Percentiles rank a stretch among this genome's conserved stretches.
Conservation (phyloP, 179 eudicot genomes). For the Beta lomatogona region DNA sequence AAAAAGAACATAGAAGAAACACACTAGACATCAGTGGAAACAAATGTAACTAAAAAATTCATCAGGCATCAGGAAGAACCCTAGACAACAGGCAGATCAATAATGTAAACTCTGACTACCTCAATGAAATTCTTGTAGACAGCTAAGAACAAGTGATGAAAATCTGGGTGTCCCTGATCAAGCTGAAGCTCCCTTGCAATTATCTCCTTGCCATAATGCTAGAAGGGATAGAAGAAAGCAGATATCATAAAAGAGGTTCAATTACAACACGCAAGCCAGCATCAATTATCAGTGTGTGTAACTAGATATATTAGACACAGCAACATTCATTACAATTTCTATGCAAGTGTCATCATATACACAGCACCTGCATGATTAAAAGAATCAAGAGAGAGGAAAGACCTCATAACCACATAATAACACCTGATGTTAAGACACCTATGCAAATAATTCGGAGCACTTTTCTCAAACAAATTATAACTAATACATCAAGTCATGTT, state of each 20-base stretch:
- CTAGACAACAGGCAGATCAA: neutral
- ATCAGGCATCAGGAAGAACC: neutral
- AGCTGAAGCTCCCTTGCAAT: slow-evolving; percentile 84
- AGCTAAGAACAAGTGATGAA: slow-evolving; percentile 62
- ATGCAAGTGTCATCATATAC: neutral
- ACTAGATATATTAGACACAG: neutral
- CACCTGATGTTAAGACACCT: neutral
- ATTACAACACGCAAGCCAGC: neutral
- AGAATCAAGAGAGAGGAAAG: neutral
- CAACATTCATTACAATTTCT: neutral
- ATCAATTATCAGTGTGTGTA: neutral
- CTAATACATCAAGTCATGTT: neutral
- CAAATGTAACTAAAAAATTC: neutral
- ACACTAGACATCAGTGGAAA: too few relatives aligned
- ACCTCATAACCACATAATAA: slow-evolving; percentile 1
- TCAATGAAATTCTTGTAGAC: slow-evolving; percentile 85
- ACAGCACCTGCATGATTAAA: neutral
- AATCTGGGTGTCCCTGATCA: slow-evolving; percentile 73
- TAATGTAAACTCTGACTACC: slow-evolving; percentile 40
- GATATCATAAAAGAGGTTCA: slow-evolving; percentile 6
- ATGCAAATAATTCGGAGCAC: neutral
- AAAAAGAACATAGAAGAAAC: neutral
- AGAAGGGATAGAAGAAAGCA: slow-evolving; percentile 1
- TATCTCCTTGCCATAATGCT: slow-evolving; percentile 85
- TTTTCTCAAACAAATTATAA: neutral